Conservation (phyloP, 768 basidiomycete species). For the Lentinula detonsa region DNA sequence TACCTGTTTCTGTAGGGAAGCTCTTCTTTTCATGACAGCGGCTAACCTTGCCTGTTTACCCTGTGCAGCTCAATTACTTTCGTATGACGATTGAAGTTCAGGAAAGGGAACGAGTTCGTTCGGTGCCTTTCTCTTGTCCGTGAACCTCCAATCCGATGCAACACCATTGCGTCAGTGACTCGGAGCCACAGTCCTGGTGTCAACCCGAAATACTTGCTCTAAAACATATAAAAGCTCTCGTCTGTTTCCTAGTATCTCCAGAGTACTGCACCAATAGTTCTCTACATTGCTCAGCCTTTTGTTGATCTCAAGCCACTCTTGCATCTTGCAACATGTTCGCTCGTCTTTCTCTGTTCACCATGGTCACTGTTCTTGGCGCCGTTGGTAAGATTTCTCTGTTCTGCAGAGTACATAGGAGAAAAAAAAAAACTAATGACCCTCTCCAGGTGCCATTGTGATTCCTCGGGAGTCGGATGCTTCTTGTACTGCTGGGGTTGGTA, state of each 20-base stretch:
- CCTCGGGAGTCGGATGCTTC: not conserved
- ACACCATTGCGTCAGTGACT: not conserved
- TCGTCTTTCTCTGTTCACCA: not conserved
- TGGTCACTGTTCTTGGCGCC: not conserved
- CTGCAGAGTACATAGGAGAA: not conserved
- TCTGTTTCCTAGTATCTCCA: not conserved
- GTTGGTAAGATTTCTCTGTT: not conserved
- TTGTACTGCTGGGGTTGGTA: not conserved
- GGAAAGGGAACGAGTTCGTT: not conserved
- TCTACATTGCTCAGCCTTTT: not conserved
- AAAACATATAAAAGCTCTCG: not conserved
- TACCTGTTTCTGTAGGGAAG: too few relatives aligned
- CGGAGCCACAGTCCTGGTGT: not conserved
- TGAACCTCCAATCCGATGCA: not conserved
- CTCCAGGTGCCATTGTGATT: not conserved
- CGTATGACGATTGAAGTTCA: not conserved
- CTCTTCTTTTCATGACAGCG: not conserved
- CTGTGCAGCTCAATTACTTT: too few relatives aligned
- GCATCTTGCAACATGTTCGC: not conserved
- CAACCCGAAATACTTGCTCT: not conserved
- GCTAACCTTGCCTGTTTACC: too few relatives aligned
- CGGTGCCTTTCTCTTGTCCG: too few relatives aligned
- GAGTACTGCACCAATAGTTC: not conserved
- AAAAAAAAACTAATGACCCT: not conserved
- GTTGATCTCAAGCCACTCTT: not conserved